A percentile compares a stretch with the other conserved stretches of the same genome.
Conservation (phyloP, 129 eudicot species). For the Saposhnikovia divaricata region DNA sequence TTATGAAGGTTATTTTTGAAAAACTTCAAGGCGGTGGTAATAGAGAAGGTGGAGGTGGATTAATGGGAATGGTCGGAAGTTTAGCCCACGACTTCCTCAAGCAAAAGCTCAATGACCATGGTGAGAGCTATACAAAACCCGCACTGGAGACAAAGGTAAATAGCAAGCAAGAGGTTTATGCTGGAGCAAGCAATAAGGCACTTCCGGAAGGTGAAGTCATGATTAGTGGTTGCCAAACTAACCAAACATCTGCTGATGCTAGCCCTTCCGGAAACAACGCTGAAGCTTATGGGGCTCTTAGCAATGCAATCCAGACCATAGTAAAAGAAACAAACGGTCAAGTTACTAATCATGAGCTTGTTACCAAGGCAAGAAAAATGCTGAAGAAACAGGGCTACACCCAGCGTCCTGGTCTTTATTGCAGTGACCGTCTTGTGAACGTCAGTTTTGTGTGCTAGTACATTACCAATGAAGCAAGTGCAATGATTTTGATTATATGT, state of each 20-base stretch:
- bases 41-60: conserved; percentile 38
- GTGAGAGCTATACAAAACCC: conserved; percentile 42
- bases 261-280: conserved; percentile 59
- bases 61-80: conserved; percentile 72
- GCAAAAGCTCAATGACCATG: conserved; percentile 57
- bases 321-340: conserved; percentile 43
- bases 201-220: conserved; percentile 63
- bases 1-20: conserved; percentile 78
- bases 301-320: conserved; percentile 81
- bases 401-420: conserved; percentile 89
- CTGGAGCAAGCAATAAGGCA: conserved; percentile 34
- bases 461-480: background rate
- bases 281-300: conserved; percentile 86
- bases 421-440: conserved; percentile 50
- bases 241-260: conserved; percentile 95
- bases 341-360: conserved; percentile 53
- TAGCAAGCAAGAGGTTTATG: conserved; percentile 49
- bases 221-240: conserved; percentile 91
- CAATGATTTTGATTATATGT: background rate
- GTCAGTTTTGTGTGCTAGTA: conserved; percentile 52
- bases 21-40: conserved; percentile 37
- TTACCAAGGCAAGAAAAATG: conserved; percentile 57
- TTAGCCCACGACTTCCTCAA: conserved; percentile 78
- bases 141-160: conserved; percentile 40
- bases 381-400: conserved; percentile 79